Evolutionary conservation across 176 grass and related monocot species (phyloP).

Genomic region (Zea luxurians): DNA sequence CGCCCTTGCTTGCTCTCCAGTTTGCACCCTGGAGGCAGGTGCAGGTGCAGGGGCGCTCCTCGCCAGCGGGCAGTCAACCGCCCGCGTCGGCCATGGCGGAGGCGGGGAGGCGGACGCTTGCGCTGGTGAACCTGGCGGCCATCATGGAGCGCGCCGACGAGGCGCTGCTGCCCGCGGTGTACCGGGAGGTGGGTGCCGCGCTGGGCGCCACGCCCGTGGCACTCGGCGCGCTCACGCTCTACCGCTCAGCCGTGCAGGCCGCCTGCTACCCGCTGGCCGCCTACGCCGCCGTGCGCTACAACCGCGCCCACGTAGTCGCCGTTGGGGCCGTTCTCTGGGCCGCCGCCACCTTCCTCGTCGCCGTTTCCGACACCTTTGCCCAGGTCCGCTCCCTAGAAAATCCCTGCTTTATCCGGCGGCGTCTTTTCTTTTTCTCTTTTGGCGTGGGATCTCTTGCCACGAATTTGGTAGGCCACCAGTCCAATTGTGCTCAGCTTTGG

Average conservation of each 20-base stretch:
- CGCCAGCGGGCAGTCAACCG: not conserved
- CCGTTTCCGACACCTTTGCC: conserved; percentile 64
- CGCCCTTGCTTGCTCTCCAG: not conserved
- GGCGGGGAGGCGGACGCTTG: conserved; percentile 52
- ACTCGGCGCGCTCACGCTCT: conserved; percentile 77
- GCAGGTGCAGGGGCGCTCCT: not conserved
- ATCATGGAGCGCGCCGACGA: conserved; percentile 96
- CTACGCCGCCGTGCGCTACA: conserved; percentile 67
- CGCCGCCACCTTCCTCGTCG: conserved; percentile 84
- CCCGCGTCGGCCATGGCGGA: not conserved
- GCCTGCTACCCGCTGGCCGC: conserved; percentile 82
- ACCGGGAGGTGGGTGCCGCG: conserved; percentile 75
- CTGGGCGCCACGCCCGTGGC: conserved; percentile 65
- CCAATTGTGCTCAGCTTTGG: not conserved
- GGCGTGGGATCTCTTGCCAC: not conserved
- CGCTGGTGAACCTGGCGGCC: conserved; percentile 72
- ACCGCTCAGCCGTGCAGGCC: conserved; percentile 77
- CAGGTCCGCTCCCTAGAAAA: conserved; percentile 34
- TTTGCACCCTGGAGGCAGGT: not conserved
- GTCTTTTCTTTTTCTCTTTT: not conserved
- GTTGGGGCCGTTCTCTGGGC: conserved; percentile 83
- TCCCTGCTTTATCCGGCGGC: not conserved
- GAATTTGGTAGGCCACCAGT: not conserved
- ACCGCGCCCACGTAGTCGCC: conserved; percentile 82
- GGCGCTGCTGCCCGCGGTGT: conserved; percentile 81